Percentiles rank a stretch among this genome's conserved stretches.
These are phyloP conservation scores for Corymbia maculata DNA, from an alignment of 345 rosid genomes.

Conservation along the genomic window DNA sequence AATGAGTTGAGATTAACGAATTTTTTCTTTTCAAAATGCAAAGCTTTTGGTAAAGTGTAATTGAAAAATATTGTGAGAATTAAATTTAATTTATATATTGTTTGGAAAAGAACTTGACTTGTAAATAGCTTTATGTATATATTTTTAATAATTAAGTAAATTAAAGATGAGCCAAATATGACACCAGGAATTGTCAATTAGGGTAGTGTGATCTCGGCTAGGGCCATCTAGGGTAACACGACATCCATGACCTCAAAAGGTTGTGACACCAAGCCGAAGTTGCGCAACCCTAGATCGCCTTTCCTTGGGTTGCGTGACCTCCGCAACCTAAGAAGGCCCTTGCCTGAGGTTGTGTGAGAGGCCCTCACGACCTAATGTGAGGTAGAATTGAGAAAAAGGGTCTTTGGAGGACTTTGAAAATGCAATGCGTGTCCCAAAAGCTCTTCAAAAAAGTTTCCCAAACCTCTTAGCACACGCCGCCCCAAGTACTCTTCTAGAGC, in stretches of 20 bases:
- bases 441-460: background rate
- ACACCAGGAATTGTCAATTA: accelerated
- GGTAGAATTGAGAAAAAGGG: background rate
- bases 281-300: accelerated
- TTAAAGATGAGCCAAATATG: background rate
- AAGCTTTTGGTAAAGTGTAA: background rate
- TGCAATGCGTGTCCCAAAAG: background rate
- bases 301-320: accelerated
- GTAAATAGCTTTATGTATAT: background rate
- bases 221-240: background rate
- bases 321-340: too few relatives aligned
- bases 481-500: background rate
- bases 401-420: background rate
- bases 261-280: too few relatives aligned
- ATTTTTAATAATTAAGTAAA: background rate
- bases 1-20: background rate
- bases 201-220: accelerated
- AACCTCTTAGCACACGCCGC: background rate
- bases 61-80: background rate
- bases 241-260: too few relatives aligned
- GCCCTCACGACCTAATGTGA: too few relatives aligned
- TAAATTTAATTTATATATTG: too few relatives aligned
- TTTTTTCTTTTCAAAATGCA: background rate
- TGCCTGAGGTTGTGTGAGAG: too few relatives aligned
- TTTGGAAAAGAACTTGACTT: background rate